Evolutionary conservation across 345 rosid genomes (phyloP).

Genomic region (Euphorbia pulcherrima): DNA sequence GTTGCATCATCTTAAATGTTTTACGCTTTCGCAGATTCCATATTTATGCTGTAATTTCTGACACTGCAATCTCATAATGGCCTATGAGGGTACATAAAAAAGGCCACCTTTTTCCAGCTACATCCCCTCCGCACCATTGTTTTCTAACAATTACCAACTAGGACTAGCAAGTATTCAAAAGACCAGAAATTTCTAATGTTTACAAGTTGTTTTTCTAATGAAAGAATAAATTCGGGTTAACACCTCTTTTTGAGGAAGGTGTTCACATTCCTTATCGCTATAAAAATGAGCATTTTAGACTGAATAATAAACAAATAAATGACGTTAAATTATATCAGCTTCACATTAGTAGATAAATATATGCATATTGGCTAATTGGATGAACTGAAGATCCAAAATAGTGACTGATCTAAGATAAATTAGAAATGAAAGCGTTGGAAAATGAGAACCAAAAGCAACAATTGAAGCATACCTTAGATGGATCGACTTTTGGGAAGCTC

Average conservation of each 20-base stretch:
- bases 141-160: neutral
- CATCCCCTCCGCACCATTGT: neutral
- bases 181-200: neutral
- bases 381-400: neutral
- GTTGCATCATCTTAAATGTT: neutral
- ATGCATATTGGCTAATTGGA: neutral
- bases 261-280: neutral
- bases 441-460: neutral
- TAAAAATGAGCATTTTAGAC: neutral
- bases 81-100: neutral
- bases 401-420: neutral
- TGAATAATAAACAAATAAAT: neutral
- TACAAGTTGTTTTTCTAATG: neutral
- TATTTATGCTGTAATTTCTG: neutral
- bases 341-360: neutral
- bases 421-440: neutral
- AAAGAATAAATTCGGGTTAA: neutral
- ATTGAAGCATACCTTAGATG: slow-evolving; percentile 49
- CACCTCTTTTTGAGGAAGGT: neutral
- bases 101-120: neutral
- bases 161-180: neutral
- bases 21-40: neutral
- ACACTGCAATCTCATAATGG: neutral
- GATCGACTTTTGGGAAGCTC: slow-evolving; percentile 94
- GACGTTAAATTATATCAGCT: neutral